phyloP scores from a whole-genome alignment of 768 basidiomycete genomes.

The Auricularia auricula-judae region DNA sequence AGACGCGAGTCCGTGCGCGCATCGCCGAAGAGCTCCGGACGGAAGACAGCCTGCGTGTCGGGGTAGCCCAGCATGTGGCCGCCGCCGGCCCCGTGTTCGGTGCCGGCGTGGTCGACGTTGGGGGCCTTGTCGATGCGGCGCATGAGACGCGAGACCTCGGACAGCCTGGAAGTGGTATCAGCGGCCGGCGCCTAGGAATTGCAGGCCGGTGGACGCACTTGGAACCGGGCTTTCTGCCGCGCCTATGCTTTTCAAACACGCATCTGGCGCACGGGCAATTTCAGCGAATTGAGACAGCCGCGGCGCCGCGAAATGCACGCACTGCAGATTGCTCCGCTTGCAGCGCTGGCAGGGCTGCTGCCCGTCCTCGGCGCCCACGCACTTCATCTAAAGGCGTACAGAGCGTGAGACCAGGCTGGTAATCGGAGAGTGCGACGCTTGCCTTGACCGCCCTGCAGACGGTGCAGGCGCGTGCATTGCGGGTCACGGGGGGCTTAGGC shows the following conservation, averaged over 20 bases:
- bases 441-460: conserved; percentile 82
- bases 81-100: not conserved
- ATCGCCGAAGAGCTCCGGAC: not conserved
- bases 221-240: conserved; percentile 81
- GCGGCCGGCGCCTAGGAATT: conserved; percentile 6
- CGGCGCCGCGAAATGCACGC: conserved; percentile 17
- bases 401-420: conserved; percentile 1
- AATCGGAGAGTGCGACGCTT: conserved; percentile 6
- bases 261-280: conserved; percentile 36
- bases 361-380: conserved; percentile 81
- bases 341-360: conserved; percentile 74
- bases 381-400: conserved; percentile 59
- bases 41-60: conserved; percentile 54
- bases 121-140: conserved; percentile 77
- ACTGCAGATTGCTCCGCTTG: conserved; percentile 70
- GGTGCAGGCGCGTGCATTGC: conserved; percentile 60
- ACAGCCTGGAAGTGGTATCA: conserved; percentile 38
- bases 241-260: conserved; percentile 80
- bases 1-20: conserved; percentile 12
- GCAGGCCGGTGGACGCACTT: conserved; percentile 41
- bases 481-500: conserved; percentile 25
- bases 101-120: conserved; percentile 27
- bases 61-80: conserved; percentile 13
- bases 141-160: conserved; percentile 84
- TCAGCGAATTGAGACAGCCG: not conserved